A percentile compares a stretch with the other conserved stretches of the same genome.
Evolutionary conservation across 164 flowering plant species (phyloP).

Genomic region (Kingdonia uniflora): DNA sequence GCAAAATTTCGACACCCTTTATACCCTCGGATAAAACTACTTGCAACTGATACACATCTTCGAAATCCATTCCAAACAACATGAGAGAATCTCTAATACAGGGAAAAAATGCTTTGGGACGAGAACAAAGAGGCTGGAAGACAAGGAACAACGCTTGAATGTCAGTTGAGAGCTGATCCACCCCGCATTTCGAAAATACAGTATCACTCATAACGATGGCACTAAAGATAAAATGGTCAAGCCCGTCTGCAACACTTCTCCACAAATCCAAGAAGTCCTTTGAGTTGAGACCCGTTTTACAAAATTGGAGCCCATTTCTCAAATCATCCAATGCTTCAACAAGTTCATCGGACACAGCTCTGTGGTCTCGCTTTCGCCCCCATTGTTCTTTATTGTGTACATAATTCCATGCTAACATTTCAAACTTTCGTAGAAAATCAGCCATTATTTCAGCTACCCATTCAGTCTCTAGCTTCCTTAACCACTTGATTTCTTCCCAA

Average conservation of each 20-base stretch:
- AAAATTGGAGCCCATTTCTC: slow-evolving; percentile 20
- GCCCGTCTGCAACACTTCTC: slow-evolving; percentile 57
- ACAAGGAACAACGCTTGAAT: slow-evolving; percentile 38
- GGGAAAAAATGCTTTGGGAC: slow-evolving; percentile 65
- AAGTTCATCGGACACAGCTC: slow-evolving; percentile 23
- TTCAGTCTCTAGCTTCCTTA: slow-evolving; percentile 38
- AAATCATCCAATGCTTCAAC: slow-evolving; percentile 42
- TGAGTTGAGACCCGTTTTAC: slow-evolving; percentile 27
- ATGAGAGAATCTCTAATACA: slow-evolving; percentile 34
- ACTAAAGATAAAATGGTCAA: slow-evolving; percentile 43
- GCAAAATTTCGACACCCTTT: slow-evolving; percentile 14
- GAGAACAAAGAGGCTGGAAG: slow-evolving; percentile 41
- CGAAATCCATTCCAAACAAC: slow-evolving; percentile 28
- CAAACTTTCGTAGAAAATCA: slow-evolving; percentile 35
- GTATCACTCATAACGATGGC: slow-evolving; percentile 19
- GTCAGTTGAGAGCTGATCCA: slow-evolving; percentile 31
- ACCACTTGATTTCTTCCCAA: slow-evolving; percentile 32
- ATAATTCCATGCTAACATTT: slow-evolving; percentile 27
- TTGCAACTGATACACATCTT: slow-evolving; percentile 21
- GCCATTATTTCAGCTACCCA: slow-evolving; percentile 47
- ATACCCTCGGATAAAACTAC: slow-evolving; percentile 12
- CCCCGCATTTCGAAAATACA: slow-evolving; percentile 19
- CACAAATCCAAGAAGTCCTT: slow-evolving; percentile 54
- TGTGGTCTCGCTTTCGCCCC: slow-evolving; percentile 13
- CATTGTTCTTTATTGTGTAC: slow-evolving; percentile 17